Percentiles rank a stretch among this genome's conserved stretches.
Evolutionary conservation across 768 basidiomycete genomes (phyloP).

Genomic region (Boletus rufocinnamomeus): DNA sequence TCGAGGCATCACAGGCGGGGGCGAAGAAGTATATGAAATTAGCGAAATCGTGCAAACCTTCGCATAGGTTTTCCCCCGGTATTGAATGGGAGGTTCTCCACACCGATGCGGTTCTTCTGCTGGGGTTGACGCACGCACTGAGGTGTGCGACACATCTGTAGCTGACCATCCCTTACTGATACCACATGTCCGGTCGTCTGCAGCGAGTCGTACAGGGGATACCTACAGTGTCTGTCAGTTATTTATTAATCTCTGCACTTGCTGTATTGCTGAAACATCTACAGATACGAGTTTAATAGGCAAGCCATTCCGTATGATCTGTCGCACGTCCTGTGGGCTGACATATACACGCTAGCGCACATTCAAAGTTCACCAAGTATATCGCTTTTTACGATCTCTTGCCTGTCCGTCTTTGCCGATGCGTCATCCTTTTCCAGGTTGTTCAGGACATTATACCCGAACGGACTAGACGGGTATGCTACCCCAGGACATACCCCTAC

Average conservation of each 20-base stretch:
- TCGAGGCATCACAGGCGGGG: conserved; percentile 60
- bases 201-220: conserved; percentile 78
- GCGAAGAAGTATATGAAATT: conserved; percentile 52
- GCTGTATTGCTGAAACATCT: conserved; percentile 14
- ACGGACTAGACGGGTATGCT: conserved; percentile 49
- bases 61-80: conserved; percentile 55
- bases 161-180: conserved; percentile 8
- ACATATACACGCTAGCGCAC: conserved; percentile 43
- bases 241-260: background rate
- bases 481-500: conserved; percentile 40
- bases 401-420: conserved; percentile 5
- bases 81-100: conserved; percentile 77
- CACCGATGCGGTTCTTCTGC: conserved; percentile 69
- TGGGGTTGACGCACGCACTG: conserved; percentile 70
- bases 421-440: conserved; percentile 44
- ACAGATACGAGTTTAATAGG: conserved; percentile 57
- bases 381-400: background rate
- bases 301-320: conserved; percentile 24
- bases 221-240: conserved; percentile 72
- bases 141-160: conserved; percentile 43
- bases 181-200: background rate
- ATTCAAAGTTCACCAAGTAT: conserved; percentile 74
- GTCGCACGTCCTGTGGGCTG: conserved; percentile 20
- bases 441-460: conserved; percentile 67
- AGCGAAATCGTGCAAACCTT: conserved; percentile 35